A percentile compares a stretch with the other conserved stretches of the same genome.
These are phyloP conservation scores for Spergularia bocconei DNA, from an alignment of 148 eudicot genomes.

Conservation along the genomic window DNA sequence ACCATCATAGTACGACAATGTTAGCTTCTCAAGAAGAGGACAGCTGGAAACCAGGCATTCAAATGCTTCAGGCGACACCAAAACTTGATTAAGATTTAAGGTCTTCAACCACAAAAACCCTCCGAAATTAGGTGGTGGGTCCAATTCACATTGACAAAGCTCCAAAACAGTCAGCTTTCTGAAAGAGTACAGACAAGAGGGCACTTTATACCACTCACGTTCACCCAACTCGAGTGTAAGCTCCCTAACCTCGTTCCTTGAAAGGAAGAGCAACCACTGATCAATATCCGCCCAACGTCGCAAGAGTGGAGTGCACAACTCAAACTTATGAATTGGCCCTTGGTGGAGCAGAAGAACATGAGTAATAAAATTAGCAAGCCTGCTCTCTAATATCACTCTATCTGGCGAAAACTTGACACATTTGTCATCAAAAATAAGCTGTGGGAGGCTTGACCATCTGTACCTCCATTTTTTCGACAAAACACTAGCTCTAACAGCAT, in stretches of 20 bases:
- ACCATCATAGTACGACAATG: constrained; percentile 65
- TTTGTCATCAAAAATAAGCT: constrained; percentile 48
- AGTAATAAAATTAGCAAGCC: constrained; percentile 49
- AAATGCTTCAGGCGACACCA: constrained; percentile 50
- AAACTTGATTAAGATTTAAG: constrained; percentile 67
- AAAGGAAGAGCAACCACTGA: constrained; percentile 80
- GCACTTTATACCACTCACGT: constrained; percentile 66
- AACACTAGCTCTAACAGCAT: constrained; percentile 58
- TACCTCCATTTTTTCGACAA: constrained; percentile 62
- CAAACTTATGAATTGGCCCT: constrained; percentile 71
- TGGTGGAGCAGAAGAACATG: constrained; percentile 59
- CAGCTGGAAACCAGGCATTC: constrained; percentile 57
- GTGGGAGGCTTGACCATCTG: constrained; percentile 54
- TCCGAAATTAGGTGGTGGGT: constrained; percentile 50
- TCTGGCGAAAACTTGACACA: constrained; percentile 43
- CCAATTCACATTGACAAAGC: constrained; percentile 68
- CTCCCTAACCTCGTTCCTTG: constrained; percentile 61
- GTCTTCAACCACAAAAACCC: constrained; percentile 54
- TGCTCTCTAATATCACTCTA: constrained; percentile 32
- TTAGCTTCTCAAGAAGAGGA: constrained; percentile 63
- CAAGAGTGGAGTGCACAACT: constrained; percentile 43
- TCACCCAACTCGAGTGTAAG: constrained; percentile 63
- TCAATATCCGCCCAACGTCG: constrained; percentile 61
- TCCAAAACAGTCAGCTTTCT: constrained; percentile 54
- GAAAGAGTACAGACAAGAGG: constrained; percentile 57